Evolutionary conservation across 2,329 filamentous ascomycete genomes (phyloP), one percentile per base, ranked within the genome.

Genomic region (Colletotrichum gigasporum): DNA sequence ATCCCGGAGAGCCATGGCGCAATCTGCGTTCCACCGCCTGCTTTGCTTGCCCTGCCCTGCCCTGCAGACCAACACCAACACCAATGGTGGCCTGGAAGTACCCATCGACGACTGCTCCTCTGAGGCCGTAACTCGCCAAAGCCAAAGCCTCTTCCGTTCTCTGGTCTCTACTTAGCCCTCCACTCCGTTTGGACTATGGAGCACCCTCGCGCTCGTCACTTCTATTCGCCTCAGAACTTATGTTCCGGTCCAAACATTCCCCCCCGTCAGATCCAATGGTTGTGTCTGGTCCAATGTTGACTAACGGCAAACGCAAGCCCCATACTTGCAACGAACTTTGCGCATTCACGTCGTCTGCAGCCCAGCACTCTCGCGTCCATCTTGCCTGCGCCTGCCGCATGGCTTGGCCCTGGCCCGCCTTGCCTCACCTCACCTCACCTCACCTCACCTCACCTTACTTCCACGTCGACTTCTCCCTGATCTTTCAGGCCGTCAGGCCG

Each of bases 221-320:
- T 35, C 16, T 28, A 35, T 6, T 30, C 12, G 39, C 56, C 56
- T 52, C 22, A 37, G 45, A 32, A 41, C n/a, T 44, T 24, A n/a
- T 16, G 7, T 61, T 42, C 30, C 30, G 41, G 24, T 48, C 61
- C 55, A 61, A 59, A 54, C 48, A 54, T 14, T n/a, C 10, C 41
- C 55, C 59, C 41, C 41, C 39, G 55, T 44, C 26, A 28, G 16
- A 54, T 30, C 41, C 53, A 48, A 28, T 54, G 20, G 56, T 37
- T 42, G 48, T 42, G 48, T 64, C 56, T 50, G 61, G 42, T 64
- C 61, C 57, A 54, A 64, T 61, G 26, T 61, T 61, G 61, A 61
- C 61, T 54, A 61, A 64, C 56, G 28, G 41, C 48, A 61, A 64
- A 61, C 61, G 56, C 57, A 64, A 64, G 61, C 54, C 34, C 56